Evolutionary conservation across 306 rosid genomes (phyloP).

Genomic region (Dalbergia cochinchinensis): DNA sequence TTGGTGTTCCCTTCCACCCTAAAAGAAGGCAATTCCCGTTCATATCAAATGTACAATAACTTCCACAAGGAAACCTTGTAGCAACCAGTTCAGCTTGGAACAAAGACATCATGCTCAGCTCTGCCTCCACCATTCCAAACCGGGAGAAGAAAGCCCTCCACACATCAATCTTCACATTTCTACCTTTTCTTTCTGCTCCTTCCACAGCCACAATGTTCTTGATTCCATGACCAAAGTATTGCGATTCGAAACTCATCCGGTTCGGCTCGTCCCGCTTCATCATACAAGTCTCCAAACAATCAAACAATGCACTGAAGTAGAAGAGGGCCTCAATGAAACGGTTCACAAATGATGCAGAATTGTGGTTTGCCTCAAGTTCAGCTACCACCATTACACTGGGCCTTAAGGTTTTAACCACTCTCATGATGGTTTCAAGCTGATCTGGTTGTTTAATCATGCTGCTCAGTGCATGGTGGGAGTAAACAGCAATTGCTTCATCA

Average conservation of each 20-base stretch:
- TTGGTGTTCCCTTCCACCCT: constrained; percentile 81
- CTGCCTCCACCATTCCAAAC: constrained; percentile 66
- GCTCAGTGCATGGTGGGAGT: constrained; percentile 42
- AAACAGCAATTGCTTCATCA: constrained; percentile 61
- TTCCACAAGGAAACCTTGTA: constrained; percentile 54
- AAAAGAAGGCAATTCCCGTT: constrained; percentile 57
- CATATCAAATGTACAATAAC: constrained; percentile 54
- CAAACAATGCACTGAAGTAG: constrained; percentile 65
- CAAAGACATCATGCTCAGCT: constrained; percentile 59
- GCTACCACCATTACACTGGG: constrained; percentile 60
- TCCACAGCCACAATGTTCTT: constrained; percentile 63
- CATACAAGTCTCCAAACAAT: constrained; percentile 62
- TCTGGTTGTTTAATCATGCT: constrained; percentile 52
- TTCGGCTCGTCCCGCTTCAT: constrained; percentile 53
- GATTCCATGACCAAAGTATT: constrained; percentile 58
- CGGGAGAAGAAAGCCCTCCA: constrained; percentile 71
- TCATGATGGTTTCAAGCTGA: constrained; percentile 61
- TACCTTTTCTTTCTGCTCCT: constrained; percentile 63
- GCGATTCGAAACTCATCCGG: constrained; percentile 54
- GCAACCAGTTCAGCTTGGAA: constrained; percentile 67
- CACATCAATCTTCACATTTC: constrained; percentile 65
- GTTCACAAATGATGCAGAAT: constrained; percentile 64
- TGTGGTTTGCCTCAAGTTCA: constrained; percentile 70
- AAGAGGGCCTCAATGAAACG: constrained; percentile 75
- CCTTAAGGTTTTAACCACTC: constrained; percentile 51